These are phyloP conservation scores for Dictyostelium intermedium DNA, from an alignment of 78 protist species.

Conservation along the genomic window DNA sequence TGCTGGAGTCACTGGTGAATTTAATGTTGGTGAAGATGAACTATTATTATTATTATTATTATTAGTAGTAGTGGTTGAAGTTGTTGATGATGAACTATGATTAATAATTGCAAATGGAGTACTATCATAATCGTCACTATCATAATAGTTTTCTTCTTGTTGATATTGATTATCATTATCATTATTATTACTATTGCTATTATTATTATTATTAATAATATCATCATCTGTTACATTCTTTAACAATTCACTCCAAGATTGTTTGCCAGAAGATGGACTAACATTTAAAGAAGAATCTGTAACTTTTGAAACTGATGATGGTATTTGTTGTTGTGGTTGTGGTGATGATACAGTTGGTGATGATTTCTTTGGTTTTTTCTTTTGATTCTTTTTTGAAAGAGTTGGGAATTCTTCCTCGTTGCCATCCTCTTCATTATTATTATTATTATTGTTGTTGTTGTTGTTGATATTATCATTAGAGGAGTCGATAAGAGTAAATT, in stretches of 20 bases:
- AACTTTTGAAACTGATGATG: neutral
- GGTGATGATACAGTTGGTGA: neutral
- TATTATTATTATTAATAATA: neutral
- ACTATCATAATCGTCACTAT: neutral
- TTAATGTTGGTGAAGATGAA: neutral
- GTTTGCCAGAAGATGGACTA: neutral
- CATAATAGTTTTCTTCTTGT: neutral
- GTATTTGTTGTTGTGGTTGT: neutral
- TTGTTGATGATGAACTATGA: neutral
- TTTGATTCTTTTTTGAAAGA: neutral
- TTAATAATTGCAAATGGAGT: neutral
- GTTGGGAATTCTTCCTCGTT: conserved; percentile 17
- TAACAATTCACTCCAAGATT: conserved; percentile 24
- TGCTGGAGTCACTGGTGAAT: neutral
- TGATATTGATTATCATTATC: neutral
- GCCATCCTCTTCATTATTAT: neutral
- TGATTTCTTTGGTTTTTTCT: neutral
- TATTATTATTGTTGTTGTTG: neutral
- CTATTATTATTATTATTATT: neutral
- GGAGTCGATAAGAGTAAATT: neutral
- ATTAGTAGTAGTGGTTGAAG: neutral
- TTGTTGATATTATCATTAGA: neutral
- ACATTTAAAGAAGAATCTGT: neutral
- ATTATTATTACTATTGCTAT: neutral
- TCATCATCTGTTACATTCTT: neutral